Evolutionary conservation across 2,329 filamentous ascomycete species (phyloP), one percentile per base, ranked within the genome.

Genomic region (Colletotrichum neosansevieriae): DNA sequence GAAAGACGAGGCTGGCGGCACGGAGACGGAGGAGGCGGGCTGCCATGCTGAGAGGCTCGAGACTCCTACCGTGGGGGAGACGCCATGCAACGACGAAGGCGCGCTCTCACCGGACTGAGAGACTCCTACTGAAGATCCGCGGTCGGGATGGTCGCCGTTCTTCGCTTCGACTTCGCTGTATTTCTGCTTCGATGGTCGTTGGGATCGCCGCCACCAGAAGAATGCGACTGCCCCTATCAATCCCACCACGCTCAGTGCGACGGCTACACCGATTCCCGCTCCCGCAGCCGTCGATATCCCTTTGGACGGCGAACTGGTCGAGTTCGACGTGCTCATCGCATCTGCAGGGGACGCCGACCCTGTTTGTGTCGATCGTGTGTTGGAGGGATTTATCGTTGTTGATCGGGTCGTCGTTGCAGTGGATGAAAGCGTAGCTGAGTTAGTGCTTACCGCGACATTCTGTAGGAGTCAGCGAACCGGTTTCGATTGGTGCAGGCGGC

Each of bases 241-340:
- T 44, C 68, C 72, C 34, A 79, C 63, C 42, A 75, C 70, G 40
- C 67, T 75, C 17, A 79, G 60, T 2, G 70, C 72, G 32, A 72
- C 73, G 19, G 75, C 76, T 29, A 78, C 70, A 6, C 74, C 76
- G 17, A 79, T 75, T n/a, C 76, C 77, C 6, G 76, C 77, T 6
- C 74, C 73, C 2, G 75, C 76, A 40, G 72, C 77, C 6, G 74
- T 49, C 2, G 76, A 78, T 38, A 78, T 71, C 2, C 72, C 68
- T 42, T 36, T 38, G n/a, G 50, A 53, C 3, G 68, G 56, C 21
- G 51, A 15, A 32, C 38, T 29, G 15, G 50, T 58, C 13, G 60
- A 56, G 1, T 54, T 51, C 24, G 57, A 40, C n/a, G 66, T 60
- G 32, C 29, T 56, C 11, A 70, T 53, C 15, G 58, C 24, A 45